Percentiles rank a stretch among this genome's conserved stretches.
Evolutionary conservation across 495 filamentous ascomycete species (phyloP).

Genomic region (Halenospora varia): DNA sequence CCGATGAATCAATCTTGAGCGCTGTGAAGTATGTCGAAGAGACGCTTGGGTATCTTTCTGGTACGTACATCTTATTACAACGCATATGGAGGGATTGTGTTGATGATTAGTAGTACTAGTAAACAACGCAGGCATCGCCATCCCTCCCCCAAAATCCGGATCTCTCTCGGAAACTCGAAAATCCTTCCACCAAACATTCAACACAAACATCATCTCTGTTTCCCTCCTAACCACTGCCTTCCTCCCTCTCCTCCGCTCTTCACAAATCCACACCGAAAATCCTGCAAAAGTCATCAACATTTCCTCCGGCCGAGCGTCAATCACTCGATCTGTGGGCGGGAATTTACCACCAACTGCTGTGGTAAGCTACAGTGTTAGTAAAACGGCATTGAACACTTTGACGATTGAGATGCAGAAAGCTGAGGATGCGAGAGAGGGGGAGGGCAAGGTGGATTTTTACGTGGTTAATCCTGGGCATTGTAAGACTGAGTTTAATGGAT

Average conservation of each 20-base stretch:
- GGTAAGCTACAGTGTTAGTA: conserved; percentile 26
- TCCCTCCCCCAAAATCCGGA: conserved; percentile 4
- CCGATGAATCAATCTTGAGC: conserved; percentile 24
- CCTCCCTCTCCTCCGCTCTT: conserved; percentile 25
- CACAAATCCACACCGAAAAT: not conserved
- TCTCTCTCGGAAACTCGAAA: conserved; percentile 16
- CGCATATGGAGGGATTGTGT: too few relatives aligned
- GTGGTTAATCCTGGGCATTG: conserved; percentile 26
- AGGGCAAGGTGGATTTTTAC: conserved; percentile 27
- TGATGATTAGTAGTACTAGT: conserved; percentile 35
- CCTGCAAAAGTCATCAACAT: conserved; percentile 27
- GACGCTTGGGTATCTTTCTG: conserved; percentile 43
- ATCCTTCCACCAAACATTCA: conserved; percentile 24
- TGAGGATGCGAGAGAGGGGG: conserved; percentile 24
- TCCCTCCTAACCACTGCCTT: conserved; percentile 27
- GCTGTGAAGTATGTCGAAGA: conserved; percentile 40
- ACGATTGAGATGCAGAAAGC: conserved; percentile 30
- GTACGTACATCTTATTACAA: too few relatives aligned
- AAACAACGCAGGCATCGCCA: conserved; percentile 32
- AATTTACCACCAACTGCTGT: conserved; percentile 19
- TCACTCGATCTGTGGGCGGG: conserved; percentile 8
- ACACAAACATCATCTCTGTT: conserved; percentile 28
- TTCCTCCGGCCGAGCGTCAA: conserved; percentile 21
- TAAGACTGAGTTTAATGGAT: conserved; percentile 38
- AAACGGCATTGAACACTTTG: conserved; percentile 33